A percentile compares a stretch with the other conserved stretches of the same genome.
Conservation (phyloP, 495 filamentous ascomycete genomes). For the Zalerion maritima region DNA sequence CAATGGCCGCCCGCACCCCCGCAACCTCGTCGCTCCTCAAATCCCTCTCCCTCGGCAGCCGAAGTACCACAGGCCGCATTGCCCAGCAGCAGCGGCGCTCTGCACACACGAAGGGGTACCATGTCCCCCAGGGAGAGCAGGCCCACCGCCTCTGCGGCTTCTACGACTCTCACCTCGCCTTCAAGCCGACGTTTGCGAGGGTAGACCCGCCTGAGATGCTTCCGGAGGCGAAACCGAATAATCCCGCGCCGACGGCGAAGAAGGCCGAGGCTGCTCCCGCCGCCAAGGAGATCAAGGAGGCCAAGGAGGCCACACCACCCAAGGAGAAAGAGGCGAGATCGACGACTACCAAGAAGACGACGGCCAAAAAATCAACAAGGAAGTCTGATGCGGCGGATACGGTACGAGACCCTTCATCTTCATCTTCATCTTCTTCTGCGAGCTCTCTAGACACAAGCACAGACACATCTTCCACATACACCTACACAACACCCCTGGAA, state of each 20-base stretch:
- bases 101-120: too few species aligned
- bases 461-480: slow-evolving; percentile 8
- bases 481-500: slow-evolving; percentile 4
- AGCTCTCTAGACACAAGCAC: slow-evolving; percentile 16
- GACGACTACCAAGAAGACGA: slow-evolving; percentile 10
- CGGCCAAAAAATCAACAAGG: slow-evolving; percentile 14
- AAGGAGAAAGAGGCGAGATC: slow-evolving; percentile 2
- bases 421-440: slow-evolving; percentile 18
- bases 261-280: slow-evolving; percentile 16
- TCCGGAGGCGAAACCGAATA: too few species aligned
- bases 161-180: too few species aligned
- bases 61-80: too few species aligned
- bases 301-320: slow-evolving; percentile 5
- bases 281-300: slow-evolving; percentile 8
- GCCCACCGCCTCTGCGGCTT: too few species aligned
- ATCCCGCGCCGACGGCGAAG: slow-evolving; percentile 13
- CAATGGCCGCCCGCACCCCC: too few species aligned
- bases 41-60: too few species aligned
- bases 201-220: too few species aligned
- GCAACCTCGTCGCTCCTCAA: too few species aligned
- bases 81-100: too few species aligned
- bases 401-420: slow-evolving; percentile 1
- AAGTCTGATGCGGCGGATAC: slow-evolving; percentile 3
- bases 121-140: too few species aligned
- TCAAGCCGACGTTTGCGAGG: too few species aligned